These are phyloP conservation scores for Batkoa obscura DNA, from an alignment of 371 early-diverging fungal species.

Conservation along the genomic window DNA sequence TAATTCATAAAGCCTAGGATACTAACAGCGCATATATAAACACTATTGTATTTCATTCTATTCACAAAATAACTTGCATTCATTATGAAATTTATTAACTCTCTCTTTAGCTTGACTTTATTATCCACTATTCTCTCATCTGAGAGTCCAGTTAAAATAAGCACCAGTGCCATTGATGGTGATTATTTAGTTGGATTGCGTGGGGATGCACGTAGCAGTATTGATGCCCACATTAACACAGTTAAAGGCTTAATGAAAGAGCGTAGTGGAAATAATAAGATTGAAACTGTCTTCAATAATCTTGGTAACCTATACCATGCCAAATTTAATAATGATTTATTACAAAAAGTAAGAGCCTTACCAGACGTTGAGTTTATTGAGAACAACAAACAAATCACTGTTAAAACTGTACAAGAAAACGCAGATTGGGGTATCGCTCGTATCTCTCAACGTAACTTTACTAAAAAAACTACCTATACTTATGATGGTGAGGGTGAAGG, in stretches of 20 bases:
- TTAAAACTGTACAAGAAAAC: not conserved
- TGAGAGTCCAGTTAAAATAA: too few relatives aligned
- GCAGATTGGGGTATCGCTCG: conserved; percentile 31
- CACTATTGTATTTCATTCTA: too few relatives aligned
- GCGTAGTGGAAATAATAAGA: not conserved
- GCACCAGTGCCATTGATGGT: conserved; percentile 15
- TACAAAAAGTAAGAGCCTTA: not conserved
- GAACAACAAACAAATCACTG: not conserved
- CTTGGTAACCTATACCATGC: not conserved
- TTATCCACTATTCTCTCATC: too few relatives aligned
- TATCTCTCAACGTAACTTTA: conserved; percentile 16
- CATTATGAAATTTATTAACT: too few relatives aligned
- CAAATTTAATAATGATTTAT: not conserved
- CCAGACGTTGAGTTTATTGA: not conserved
- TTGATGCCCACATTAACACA: not conserved
- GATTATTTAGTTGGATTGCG: conserved; percentile 75
- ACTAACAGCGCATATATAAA: too few relatives aligned
- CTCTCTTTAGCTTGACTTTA: too few relatives aligned
- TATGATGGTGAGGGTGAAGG: conserved; percentile 26
- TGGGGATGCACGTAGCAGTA: conserved; percentile 13
- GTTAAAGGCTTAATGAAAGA: not conserved
- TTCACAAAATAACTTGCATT: too few relatives aligned
- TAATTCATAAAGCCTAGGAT: too few relatives aligned
- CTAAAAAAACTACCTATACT: conserved; percentile 13
- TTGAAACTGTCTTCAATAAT: not conserved